Conservation (phyloP, 306 rosid genomes). For the Trifolium subterraneum region DNA sequence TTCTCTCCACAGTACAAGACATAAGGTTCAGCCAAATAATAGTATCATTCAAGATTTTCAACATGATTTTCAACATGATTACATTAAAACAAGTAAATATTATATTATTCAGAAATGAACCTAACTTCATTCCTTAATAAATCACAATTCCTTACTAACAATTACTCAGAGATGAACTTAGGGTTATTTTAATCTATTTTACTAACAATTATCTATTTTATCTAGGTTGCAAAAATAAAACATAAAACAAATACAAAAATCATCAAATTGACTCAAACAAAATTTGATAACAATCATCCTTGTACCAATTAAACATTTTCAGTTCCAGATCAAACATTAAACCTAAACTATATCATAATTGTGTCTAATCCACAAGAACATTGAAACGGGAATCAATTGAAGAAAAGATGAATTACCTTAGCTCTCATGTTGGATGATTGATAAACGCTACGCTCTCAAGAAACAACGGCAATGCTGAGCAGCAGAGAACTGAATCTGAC, state of each 20-base stretch:
- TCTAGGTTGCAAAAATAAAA: background rate
- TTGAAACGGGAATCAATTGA: too few species aligned
- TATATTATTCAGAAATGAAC: background rate
- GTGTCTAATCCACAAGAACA: background rate
- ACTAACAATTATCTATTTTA: too few species aligned
- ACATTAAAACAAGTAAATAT: background rate
- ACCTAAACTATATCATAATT: background rate
- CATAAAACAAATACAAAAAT: background rate
- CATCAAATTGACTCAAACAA: background rate
- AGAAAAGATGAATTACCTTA: conserved; percentile 37
- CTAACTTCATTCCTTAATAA: background rate
- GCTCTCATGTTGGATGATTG: conserved; percentile 51
- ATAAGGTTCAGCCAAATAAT: background rate
- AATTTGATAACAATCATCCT: background rate
- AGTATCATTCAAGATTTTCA: background rate
- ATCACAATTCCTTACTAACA: background rate
- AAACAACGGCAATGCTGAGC: background rate
- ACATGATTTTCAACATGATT: background rate
- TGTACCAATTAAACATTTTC: too few species aligned
- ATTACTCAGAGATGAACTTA: background rate
- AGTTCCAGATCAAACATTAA: background rate
- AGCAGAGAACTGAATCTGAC: background rate
- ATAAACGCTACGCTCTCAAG: conserved; percentile 34
- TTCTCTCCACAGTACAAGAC: background rate
- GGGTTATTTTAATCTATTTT: too few species aligned